These are phyloP conservation scores for Phytophthora pinifolia DNA, from an alignment of 352 stramenopile species.

Conservation along the genomic window DNA sequence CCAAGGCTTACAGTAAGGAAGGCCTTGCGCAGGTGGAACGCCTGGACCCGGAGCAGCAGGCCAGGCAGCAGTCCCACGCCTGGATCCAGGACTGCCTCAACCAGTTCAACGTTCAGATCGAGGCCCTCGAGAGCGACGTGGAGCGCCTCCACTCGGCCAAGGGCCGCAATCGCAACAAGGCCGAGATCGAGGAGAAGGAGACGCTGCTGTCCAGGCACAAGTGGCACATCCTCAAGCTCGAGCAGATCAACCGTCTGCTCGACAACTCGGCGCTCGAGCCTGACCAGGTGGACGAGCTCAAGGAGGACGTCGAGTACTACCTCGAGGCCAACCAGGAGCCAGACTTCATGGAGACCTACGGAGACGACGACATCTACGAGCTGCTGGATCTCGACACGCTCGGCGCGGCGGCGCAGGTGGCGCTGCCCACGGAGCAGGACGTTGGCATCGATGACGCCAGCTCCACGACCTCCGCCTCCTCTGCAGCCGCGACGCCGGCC, in stretches of 20 bases:
- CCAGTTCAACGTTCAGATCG: conserved; percentile 90
- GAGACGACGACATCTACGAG: conserved; percentile 95
- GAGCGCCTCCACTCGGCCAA: conserved; percentile 85
- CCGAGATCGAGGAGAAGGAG: conserved; percentile 91
- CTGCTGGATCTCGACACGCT: conserved; percentile 92
- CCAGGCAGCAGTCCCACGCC: conserved; percentile 70
- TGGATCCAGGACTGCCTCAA: conserved; percentile 86
- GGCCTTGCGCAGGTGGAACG: conserved; percentile 94
- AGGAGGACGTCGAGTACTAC: conserved; percentile 99
- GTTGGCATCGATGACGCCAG: conserved; percentile 60
- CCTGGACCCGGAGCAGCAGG: conserved; percentile 89
- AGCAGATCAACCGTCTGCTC: conserved; percentile 97
- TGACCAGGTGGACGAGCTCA: conserved; percentile 93
- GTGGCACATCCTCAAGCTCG: conserved; percentile 97
- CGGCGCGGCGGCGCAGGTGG: conserved; percentile 70
- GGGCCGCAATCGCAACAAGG: conserved; percentile 95
- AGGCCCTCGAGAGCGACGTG: conserved; percentile 79
- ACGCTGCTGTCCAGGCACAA: conserved; percentile 92
- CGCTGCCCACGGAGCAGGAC: conserved; percentile 69
- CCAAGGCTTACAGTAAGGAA: conserved; percentile 99
- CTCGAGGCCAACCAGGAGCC: conserved; percentile 93
- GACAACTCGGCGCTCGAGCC: conserved; percentile 96
- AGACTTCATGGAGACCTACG: conserved; percentile 93
- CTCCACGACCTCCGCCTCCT: conserved; percentile 2
- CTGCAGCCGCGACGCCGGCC: conserved; percentile 5